Base-by-base conservation (phyloP, 192 early-diverging fungal species). In the Coemansia sp. region DNA sequence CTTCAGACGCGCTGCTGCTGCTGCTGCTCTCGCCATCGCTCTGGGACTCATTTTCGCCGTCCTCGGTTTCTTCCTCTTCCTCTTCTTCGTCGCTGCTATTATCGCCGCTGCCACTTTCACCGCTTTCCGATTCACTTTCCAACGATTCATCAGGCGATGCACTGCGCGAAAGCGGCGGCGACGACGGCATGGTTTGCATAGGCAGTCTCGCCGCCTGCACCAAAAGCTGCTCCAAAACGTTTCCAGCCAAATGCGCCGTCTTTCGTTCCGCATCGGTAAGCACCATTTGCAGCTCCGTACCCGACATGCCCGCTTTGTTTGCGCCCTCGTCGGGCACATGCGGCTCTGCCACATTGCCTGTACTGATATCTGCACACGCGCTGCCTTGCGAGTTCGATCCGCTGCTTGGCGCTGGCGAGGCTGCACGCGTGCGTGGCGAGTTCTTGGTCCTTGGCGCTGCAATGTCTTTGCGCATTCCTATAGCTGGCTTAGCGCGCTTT, bases 191-290 rank as follows among this genome's bases (percentile, higher is more conserved):
- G 3, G 43, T n/a, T 5, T 46, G 51, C n/a, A 28, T 48, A 8
- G 73, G 62, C 18, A 77, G n/a, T 2, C 56, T 63, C 23, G 62
- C 44, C 14, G 73, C 73, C 51, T 60, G 73, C 27, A 70, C 57
- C 51, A 69, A 24, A 10, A 77, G 43, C 56, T 77, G 73, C 67
- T 77, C 73, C 33, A 77, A 57, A 48, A 77, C 62, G 55, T 16
- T 32, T 2, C 67, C 67, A n/a, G 56, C 64, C 11, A 64, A 19
- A 28, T 44, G 60, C 24, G 67, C 62, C 11, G 43, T 24, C 33
- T 52, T 54, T 16, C 66, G 43, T 44, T 67, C 73, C 11, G 40
- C 31, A 29, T 58, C 60, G 11, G 66, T 55, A 28, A 67, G 50
- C 24, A 14, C 38, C 22, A 5, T 0, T 27, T 56, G 64, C 49